These are phyloP conservation scores for Didymellaceae sp. DNA, from an alignment of 2,329 filamentous ascomycete species.

Conservation along the genomic window DNA sequence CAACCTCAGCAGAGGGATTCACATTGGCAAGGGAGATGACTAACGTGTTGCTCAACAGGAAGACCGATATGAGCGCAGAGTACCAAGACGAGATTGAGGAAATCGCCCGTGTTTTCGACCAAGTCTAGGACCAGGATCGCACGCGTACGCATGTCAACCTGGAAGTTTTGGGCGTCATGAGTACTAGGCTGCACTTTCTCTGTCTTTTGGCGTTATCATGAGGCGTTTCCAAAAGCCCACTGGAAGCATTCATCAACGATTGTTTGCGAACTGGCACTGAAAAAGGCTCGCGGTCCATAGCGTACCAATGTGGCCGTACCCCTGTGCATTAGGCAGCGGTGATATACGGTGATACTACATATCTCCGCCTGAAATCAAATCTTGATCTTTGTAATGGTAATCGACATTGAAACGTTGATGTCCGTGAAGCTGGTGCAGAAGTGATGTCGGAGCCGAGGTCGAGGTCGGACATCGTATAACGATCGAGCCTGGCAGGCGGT, in stretches of 20 bases:
- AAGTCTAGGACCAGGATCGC: no score
- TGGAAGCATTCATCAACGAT: no score
- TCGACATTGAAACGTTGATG: neutral
- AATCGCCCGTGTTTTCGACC: neutral
- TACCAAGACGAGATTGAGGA: neutral
- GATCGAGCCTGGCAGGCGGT: neutral
- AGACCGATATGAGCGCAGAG: neutral
- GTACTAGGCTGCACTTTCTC: no score
- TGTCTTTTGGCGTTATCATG: no score
- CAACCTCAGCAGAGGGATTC: neutral
- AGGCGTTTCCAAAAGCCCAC: no score
- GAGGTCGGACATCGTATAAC: neutral
- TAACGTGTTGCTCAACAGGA: slow-evolving; percentile 7
- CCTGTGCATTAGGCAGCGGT: no score
- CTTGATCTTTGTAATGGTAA: neutral
- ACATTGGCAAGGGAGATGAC: neutral
- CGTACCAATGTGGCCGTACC: no score
- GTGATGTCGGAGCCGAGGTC: neutral
- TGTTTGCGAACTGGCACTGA: no score
- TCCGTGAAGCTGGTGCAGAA: neutral
- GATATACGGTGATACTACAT: no score
- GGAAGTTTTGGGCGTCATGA: no score
- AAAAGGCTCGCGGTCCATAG: no score
- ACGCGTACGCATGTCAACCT: no score
- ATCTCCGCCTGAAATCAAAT: neutral